These are phyloP conservation scores for Backusella liffmaniae DNA, from an alignment of 192 early-diverging fungal genomes.

Conservation along the genomic window DNA sequence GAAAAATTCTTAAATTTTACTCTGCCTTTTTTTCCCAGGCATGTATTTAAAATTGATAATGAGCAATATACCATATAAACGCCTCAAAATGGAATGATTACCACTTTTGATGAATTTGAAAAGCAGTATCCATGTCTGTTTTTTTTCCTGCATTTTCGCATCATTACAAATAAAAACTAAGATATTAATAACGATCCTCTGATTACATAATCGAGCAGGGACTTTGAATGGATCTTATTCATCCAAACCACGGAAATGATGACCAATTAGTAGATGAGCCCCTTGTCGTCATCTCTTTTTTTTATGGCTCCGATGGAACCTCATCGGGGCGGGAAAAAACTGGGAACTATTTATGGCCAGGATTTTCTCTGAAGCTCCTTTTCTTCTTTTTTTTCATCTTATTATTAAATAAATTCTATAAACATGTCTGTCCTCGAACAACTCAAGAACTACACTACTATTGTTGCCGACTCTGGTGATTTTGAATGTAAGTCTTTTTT, in stretches of 20 bases:
- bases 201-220: slow-evolving; percentile 1
- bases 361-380: background rate
- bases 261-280: background rate
- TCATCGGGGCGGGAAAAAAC: background rate
- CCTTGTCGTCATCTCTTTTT: slow-evolving; percentile 3
- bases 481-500: slow-evolving; percentile 75
- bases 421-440: slow-evolving; percentile 76
- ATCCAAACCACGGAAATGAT: background rate
- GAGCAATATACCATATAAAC: background rate
- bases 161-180: background rate
- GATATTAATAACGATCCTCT: background rate
- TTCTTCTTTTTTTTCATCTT: background rate
- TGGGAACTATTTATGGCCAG: background rate
- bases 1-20: background rate
- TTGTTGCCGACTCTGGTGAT: slow-evolving; percentile 98
- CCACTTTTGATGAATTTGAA: background rate
- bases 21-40: background rate
- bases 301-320: background rate
- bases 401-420: background rate
- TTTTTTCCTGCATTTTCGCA: background rate
- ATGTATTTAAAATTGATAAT: background rate
- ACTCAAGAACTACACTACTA: slow-evolving; percentile 92
- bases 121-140: background rate
- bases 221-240: background rate
- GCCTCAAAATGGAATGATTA: background rate